Conservation (phyloP, 1,284 basidiomycete genomes). For the Moesziomyces parantarcticus region DNA sequence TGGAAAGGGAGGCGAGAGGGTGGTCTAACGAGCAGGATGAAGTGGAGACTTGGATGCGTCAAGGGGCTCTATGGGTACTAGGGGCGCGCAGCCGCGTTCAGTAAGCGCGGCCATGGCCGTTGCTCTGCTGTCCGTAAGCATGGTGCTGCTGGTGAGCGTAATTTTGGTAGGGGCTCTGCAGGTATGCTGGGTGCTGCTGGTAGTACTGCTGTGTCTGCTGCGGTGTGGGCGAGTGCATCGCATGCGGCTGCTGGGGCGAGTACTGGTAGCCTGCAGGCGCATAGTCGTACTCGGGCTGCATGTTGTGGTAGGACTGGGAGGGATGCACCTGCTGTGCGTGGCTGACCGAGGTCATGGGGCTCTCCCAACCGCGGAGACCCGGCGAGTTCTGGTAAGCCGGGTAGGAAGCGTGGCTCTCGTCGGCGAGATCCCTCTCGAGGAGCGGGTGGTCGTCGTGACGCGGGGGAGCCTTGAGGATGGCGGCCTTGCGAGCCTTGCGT, state of each 20-base stretch:
- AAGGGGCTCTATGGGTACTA: too few relatives aligned
- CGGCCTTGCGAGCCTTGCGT: slow-evolving; percentile 25
- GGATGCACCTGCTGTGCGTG: slow-evolving; percentile 27
- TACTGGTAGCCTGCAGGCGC: slow-evolving; percentile 5
- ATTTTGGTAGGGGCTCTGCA: slow-evolving; percentile 29
- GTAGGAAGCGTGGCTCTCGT: slow-evolving; percentile 25
- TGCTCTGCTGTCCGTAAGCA: slow-evolving; percentile 3
- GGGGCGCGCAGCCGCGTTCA: background rate
- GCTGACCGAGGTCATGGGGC: slow-evolving; percentile 37
- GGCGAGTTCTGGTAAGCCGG: slow-evolving; percentile 33
- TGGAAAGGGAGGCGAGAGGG: background rate
- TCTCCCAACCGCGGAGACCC: slow-evolving; percentile 25
- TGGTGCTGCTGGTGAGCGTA: background rate
- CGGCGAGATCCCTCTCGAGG: slow-evolving; percentile 14
- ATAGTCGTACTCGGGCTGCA: slow-evolving; percentile 24
- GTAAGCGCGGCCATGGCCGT: slow-evolving; percentile 11
- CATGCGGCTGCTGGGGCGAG: slow-evolving; percentile 6
- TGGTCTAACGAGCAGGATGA: too few relatives aligned
- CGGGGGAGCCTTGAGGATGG: slow-evolving; percentile 26
- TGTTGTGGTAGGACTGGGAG: slow-evolving; percentile 12
- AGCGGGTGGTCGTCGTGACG: slow-evolving; percentile 35
- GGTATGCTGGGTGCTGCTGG: slow-evolving; percentile 14
- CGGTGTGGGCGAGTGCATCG: slow-evolving; percentile 5
- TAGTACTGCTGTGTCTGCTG: slow-evolving; percentile 20
- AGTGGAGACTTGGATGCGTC: too few relatives aligned